phyloP scores from a whole-genome alignment of 2,329 filamentous ascomycete genomes.

The Apiospora marii region DNA sequence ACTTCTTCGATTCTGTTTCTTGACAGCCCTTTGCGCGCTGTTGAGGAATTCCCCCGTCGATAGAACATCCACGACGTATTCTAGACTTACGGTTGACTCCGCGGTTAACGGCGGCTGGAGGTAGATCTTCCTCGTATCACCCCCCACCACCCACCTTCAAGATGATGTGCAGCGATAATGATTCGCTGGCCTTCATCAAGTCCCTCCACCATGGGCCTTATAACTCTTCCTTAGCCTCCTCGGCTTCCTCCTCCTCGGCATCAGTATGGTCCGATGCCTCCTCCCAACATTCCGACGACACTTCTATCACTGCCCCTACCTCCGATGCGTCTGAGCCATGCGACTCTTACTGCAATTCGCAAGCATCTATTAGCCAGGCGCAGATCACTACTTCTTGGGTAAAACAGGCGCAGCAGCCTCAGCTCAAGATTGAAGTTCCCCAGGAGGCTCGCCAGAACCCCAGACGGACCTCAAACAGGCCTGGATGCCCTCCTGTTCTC shows the following conservation, averaged over 20 bases:
- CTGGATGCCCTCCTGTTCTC: slow-evolving; percentile 75
- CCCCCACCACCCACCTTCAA: slow-evolving; percentile 50
- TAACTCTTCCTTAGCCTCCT: slow-evolving; percentile 74
- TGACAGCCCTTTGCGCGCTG: slow-evolving; percentile 46
- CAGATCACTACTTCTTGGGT: slow-evolving; percentile 43
- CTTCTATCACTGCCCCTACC: slow-evolving; percentile 68
- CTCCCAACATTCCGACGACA: slow-evolving; percentile 74
- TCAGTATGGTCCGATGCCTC: slow-evolving; percentile 81
- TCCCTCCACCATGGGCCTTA: slow-evolving; percentile 66
- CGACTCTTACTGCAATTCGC: slow-evolving; percentile 51
- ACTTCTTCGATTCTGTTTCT: slow-evolving; percentile 52
- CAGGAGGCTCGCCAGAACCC: slow-evolving; percentile 71
- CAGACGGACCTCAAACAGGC: slow-evolving; percentile 62
- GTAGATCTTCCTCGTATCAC: slow-evolving; percentile 36
- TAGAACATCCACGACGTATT: slow-evolving; percentile 47
- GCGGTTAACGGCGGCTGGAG: slow-evolving; percentile 64
- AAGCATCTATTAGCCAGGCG: slow-evolving; percentile 41
- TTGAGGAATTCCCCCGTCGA: slow-evolving; percentile 52
- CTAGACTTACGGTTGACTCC: slow-evolving; percentile 51
- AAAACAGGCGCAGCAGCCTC: slow-evolving; percentile 40
- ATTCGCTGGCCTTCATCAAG: slow-evolving; percentile 60
- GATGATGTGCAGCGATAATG: slow-evolving; percentile 64
- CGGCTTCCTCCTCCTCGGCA: slow-evolving; percentile 77
- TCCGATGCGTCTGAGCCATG: slow-evolving; percentile 60
- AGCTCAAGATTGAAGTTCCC: slow-evolving; percentile 61